phyloP scores from a whole-genome alignment of 163 green algal species.

The Scenedesmus sp. region DNA sequence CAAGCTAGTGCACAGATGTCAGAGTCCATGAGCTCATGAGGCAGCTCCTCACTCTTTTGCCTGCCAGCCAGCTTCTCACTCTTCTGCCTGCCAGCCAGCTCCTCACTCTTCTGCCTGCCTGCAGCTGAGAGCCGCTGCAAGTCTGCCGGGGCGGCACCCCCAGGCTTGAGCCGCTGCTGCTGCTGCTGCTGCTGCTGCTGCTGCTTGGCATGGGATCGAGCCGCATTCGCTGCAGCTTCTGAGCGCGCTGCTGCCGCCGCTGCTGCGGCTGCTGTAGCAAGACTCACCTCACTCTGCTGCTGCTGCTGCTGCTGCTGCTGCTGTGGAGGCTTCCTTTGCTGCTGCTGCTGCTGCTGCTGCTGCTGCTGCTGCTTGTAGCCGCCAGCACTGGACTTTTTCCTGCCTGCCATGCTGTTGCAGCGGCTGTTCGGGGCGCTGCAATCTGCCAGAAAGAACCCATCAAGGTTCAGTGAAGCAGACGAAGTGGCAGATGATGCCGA shows the following conservation, averaged over 20 bases:
- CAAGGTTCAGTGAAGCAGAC: neutral
- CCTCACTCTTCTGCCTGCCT: neutral
- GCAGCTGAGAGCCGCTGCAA: neutral
- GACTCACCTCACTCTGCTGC: neutral
- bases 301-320: neutral
- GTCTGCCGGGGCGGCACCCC: neutral
- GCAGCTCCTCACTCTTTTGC: neutral
- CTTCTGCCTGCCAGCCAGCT: neutral
- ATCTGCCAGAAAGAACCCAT: neutral
- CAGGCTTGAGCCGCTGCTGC: neutral
- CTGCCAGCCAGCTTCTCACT: no score
- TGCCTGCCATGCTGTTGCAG: neutral
- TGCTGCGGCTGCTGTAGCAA: slow-evolving; percentile 1
- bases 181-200: slow-evolving; percentile 9
- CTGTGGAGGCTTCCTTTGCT: neutral
- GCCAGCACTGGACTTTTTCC: slow-evolving; percentile 3
- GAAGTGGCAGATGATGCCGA: neutral
- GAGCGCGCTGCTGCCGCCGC: slow-evolving; percentile 1
- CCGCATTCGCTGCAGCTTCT: neutral
- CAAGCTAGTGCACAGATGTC: neutral
- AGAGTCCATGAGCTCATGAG: neutral
- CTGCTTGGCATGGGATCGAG: neutral
- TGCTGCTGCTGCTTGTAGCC: slow-evolving; percentile 6
- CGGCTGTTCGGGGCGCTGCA: neutral
- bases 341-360: slow-evolving; percentile 21